A percentile compares a stretch with the other conserved stretches of the same genome.
Conservation (phyloP, 208 protist species). For the Endotrypanum monterogeii region DNA sequence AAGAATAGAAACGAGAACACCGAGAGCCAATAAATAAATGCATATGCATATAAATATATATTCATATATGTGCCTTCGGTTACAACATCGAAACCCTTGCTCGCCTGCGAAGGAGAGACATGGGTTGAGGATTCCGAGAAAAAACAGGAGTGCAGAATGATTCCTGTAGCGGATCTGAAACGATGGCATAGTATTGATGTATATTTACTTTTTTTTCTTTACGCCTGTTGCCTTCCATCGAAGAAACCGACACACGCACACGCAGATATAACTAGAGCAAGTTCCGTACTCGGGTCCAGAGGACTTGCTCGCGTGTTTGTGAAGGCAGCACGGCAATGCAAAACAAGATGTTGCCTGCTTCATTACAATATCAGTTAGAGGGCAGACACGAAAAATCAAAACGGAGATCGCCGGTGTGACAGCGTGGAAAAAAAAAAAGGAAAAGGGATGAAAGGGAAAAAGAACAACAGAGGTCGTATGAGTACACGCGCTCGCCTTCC, state of each 20-base stretch:
- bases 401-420: background rate
- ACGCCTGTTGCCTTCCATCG: background rate
- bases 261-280: background rate
- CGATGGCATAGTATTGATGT: no score
- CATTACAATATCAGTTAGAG: constrained; percentile 1
- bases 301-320: background rate
- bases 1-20: constrained; percentile 1
- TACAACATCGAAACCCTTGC: background rate
- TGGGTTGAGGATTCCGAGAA: background rate
- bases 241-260: background rate
- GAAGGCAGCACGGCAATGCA: constrained; percentile 2
- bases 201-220: background rate
- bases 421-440: background rate
- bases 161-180: background rate
- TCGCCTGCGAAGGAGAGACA: background rate
- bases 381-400: background rate
- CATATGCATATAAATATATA: background rate
- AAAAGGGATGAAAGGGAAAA: no score
- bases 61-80: background rate
- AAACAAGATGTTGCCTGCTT: background rate
- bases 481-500: background rate
- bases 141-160: background rate
- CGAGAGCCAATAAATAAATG: background rate
- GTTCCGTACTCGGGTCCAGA: background rate
- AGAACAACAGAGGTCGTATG: background rate